Evolutionary conservation across 2,329 filamentous ascomycete species (phyloP), one percentile per base, ranked within the genome.

Genomic region (Fusarium pseudocircinatum): DNA sequence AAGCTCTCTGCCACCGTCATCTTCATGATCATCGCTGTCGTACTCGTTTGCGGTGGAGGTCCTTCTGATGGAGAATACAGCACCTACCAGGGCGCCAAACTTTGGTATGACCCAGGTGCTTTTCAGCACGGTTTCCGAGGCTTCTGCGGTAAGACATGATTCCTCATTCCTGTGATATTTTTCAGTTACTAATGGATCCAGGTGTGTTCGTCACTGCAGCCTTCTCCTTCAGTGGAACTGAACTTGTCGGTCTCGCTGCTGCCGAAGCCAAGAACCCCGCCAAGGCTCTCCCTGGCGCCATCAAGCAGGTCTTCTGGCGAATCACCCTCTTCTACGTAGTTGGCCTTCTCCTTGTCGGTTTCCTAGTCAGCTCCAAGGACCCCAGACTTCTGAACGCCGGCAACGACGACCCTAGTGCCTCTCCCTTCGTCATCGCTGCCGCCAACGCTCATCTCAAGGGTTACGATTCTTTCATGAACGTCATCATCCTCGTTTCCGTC

Each of bases 61-160:
- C 89, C 90, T 7, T 84, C 82, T 2, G 81, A 76, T 28, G 85
- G 86, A 39, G 60, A 70, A 26, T 87, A 87, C 72, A 54, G 67
- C 65, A 66, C 86, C 16, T 88, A 88, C 78, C 86, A 82, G 76
- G 87, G 88, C 20, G 85, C 85, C 2, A 83, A 84, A 9, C 84
- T 85, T 39, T 87, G 87, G 87, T 78, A 87, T 60, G 78, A 86
- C 30, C 84, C 86, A 0, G 87, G 86, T 26, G 85, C 87, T 1
- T 95, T 94, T 81, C 83, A 91, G 78, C 89, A 93, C 76, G 92
- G 92, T 34, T 94, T 94, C 84, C 92, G 92, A 71, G 93, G 93
- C 2, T 88, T 94, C 70, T 94, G 92, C 80, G 87, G 87, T 67
- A 90, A 91, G 58, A 13, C 4, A 28, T 2, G 4, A 9, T 2